These are phyloP conservation scores for Tubosaeta sp. DNA, from an alignment of 768 basidiomycete genomes.

Conservation along the genomic window DNA sequence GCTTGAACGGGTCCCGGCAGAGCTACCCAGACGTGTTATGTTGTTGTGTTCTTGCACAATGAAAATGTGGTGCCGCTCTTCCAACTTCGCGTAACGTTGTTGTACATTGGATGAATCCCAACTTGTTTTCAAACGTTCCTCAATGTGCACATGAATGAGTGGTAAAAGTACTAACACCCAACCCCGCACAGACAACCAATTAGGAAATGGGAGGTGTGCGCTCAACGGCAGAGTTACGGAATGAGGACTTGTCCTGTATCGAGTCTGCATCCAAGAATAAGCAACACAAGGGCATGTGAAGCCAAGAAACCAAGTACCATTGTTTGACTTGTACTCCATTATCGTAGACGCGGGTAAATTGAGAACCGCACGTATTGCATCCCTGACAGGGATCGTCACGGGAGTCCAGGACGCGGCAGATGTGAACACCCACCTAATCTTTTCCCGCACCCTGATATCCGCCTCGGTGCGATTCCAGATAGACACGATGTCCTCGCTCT, in stretches of 20 bases:
- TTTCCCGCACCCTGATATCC: slow-evolving; percentile 71
- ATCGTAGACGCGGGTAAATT: slow-evolving; percentile 71
- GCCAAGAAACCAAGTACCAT: slow-evolving; percentile 41
- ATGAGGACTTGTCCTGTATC: slow-evolving; percentile 85
- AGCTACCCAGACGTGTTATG: neutral
- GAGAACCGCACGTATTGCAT: slow-evolving; percentile 73
- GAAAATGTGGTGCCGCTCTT: neutral
- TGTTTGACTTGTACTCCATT: slow-evolving; percentile 96
- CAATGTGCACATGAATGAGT: slow-evolving; percentile 1
- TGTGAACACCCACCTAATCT: slow-evolving; percentile 68
- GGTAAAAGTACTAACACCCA: neutral
- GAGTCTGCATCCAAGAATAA: slow-evolving; percentile 51
- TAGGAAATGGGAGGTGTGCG: slow-evolving; percentile 32
- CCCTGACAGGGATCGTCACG: slow-evolving; percentile 42
- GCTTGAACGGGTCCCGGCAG: slow-evolving; percentile 3
- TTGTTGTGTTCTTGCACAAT: slow-evolving; percentile 12
- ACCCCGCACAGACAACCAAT: neutral
- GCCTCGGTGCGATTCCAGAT: slow-evolving; percentile 87
- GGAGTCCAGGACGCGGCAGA: neutral
- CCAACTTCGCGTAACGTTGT: slow-evolving; percentile 8
- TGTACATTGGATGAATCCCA: slow-evolving; percentile 11
- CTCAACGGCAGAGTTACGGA: slow-evolving; percentile 62
- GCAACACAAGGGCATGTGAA: neutral
- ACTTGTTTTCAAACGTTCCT: neutral
- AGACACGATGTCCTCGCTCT: slow-evolving; percentile 90